Conservation (phyloP, 139 green algal species). For the Penium margaritaceum region DNA sequence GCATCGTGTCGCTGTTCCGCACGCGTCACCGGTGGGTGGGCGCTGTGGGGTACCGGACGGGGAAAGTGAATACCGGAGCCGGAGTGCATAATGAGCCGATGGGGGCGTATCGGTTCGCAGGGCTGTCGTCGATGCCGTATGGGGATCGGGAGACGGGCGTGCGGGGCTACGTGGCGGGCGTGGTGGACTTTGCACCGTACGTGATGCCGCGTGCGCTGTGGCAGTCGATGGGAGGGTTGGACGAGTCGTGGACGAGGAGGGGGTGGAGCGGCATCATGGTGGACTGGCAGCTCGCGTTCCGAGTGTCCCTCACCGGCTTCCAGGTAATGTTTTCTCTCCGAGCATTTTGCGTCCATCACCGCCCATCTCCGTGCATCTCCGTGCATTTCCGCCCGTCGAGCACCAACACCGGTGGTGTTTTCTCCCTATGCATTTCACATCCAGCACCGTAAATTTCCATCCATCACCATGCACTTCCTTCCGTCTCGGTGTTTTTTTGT, state of each 20-base stretch:
- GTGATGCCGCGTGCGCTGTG: background rate
- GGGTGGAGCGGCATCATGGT: background rate
- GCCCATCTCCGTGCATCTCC: too few relatives aligned
- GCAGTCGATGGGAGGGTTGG: background rate
- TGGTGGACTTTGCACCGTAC: constrained; percentile 1
- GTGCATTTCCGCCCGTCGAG: too few relatives aligned
- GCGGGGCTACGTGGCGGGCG: background rate
- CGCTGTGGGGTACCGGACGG: background rate
- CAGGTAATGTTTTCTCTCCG: too few relatives aligned
- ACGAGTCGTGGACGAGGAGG: background rate
- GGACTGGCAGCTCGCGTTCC: background rate
- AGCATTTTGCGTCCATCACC: too few relatives aligned
- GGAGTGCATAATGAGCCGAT: constrained; percentile 5
- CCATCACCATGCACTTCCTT: too few relatives aligned
- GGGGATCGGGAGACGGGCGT: background rate
- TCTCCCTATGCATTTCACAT: too few relatives aligned
- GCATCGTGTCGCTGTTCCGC: constrained; percentile 1
- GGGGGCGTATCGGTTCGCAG: background rate
- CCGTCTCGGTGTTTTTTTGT: too few relatives aligned
- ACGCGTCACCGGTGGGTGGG: background rate
- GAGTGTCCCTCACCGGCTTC: background rate
- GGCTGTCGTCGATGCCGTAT: background rate
- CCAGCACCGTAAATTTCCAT: too few relatives aligned
- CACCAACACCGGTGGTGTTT: too few relatives aligned
- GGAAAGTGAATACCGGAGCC: background rate